These are phyloP conservation scores for Croton setiger DNA, from an alignment of 441 rosid genomes.

Conservation along the genomic window DNA sequence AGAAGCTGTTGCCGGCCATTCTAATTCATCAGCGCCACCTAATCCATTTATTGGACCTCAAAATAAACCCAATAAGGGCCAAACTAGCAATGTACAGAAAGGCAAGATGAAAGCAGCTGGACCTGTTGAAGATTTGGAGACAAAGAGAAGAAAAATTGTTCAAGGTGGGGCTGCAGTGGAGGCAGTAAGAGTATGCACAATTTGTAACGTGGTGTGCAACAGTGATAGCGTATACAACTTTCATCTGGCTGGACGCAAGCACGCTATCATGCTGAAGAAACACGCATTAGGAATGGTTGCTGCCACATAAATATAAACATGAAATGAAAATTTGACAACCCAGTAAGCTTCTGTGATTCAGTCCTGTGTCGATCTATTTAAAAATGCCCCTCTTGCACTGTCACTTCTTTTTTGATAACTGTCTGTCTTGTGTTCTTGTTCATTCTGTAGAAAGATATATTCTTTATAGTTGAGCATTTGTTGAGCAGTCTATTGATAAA, in stretches of 20 bases:
- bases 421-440: not conserved
- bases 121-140: slow-evolving; percentile 33
- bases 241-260: slow-evolving; percentile 48
- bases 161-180: slow-evolving; percentile 40
- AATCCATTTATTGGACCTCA: slow-evolving; percentile 34
- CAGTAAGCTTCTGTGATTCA: not conserved
- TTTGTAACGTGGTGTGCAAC: slow-evolving; percentile 53
- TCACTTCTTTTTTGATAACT: not conserved
- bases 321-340: not conserved
- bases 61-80: slow-evolving; percentile 26
- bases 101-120: slow-evolving; percentile 29
- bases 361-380: not conserved
- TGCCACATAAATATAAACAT: slow-evolving; percentile 10
- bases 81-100: slow-evolving; percentile 1
- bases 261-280: slow-evolving; percentile 34
- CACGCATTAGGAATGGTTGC: slow-evolving; percentile 17
- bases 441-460: not conserved
- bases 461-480: not conserved
- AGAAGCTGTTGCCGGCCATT: slow-evolving; percentile 15
- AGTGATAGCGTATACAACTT: slow-evolving; percentile 34
- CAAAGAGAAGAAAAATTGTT: slow-evolving; percentile 38
- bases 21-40: slow-evolving; percentile 13
- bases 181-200: slow-evolving; percentile 39
- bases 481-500: not conserved
- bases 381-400: not conserved